Evolutionary conservation across 2,329 filamentous ascomycete genomes (phyloP).

Genomic region (Septoria petroselini): DNA sequence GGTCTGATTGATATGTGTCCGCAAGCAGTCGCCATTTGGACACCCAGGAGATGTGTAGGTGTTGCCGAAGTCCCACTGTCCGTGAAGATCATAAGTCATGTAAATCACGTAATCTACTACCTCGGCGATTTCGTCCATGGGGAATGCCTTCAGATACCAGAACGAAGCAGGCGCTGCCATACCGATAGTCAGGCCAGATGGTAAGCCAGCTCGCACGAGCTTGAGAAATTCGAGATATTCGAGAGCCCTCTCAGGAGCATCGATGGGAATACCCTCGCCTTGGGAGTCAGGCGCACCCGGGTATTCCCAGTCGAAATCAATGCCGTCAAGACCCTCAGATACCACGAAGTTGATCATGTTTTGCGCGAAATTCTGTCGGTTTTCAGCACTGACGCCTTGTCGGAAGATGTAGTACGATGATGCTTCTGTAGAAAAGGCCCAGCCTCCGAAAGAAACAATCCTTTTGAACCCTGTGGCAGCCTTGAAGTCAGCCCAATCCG

Average conservation of each 20-base stretch:
- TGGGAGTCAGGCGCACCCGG: constrained; percentile 15
- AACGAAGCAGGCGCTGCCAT: constrained; percentile 35
- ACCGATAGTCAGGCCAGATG: constrained; percentile 25
- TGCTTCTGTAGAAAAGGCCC: constrained; percentile 42
- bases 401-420: constrained; percentile 41
- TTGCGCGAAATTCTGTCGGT: constrained; percentile 60
- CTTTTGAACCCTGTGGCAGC: constrained; percentile 35
- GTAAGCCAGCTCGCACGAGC: constrained; percentile 8
- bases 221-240: constrained; percentile 22
- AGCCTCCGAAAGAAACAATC: constrained; percentile 49
- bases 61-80: constrained; percentile 43
- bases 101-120: constrained; percentile 26
- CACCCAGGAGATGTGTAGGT: constrained; percentile 35
- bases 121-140: constrained; percentile 28
- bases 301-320: constrained; percentile 45
- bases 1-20: constrained; percentile 35
- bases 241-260: constrained; percentile 5
- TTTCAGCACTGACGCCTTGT: constrained; percentile 38
- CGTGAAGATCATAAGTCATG: constrained; percentile 38
- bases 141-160: constrained; percentile 35
- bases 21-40: constrained; percentile 30
- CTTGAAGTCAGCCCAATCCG: constrained; percentile 39
- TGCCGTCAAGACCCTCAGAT: constrained; percentile 64
- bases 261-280: constrained; percentile 10
- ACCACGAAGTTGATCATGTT: constrained; percentile 63